A percentile compares a stretch with the other conserved stretches of the same genome.
Conservation (phyloP, 805 yeast genomes). For the Kazachstania viticola region DNA sequence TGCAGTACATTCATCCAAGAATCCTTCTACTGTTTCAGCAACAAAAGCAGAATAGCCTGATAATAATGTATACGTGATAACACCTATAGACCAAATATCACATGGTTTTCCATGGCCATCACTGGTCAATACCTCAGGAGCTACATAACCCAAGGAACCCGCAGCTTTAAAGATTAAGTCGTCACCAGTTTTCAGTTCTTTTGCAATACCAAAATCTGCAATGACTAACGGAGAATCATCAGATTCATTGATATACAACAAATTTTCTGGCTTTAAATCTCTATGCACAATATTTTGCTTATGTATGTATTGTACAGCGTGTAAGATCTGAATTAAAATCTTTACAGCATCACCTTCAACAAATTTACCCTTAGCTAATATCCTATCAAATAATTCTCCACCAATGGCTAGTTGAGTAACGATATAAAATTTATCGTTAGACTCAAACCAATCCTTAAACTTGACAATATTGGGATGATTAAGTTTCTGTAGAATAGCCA, state of each 20-base stretch:
- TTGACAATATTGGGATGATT: constrained; percentile 82
- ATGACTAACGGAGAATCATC: constrained; percentile 64
- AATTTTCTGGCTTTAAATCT: constrained; percentile 90
- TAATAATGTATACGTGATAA: constrained; percentile 76
- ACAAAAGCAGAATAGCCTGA: constrained; percentile 91
- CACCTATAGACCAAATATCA: constrained; percentile 94
- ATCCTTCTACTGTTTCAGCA: constrained; percentile 71
- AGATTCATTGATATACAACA: constrained; percentile 52
- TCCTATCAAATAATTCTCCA: constrained; percentile 88
- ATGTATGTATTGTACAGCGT: constrained; percentile 75
- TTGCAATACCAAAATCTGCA: constrained; percentile 96
- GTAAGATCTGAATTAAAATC: constrained; percentile 60
- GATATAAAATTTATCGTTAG: constrained; percentile 81
- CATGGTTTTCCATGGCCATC: constrained; percentile 91
- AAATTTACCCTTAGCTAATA: constrained; percentile 67
- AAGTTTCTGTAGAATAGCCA: constrained; percentile 53
- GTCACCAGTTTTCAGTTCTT: constrained; percentile 46
- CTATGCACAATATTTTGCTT: constrained; percentile 73
- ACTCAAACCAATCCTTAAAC: constrained; percentile 87
- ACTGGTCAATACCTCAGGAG: constrained; percentile 80
- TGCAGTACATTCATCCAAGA: constrained; percentile 62
- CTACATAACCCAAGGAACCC: constrained; percentile 93
- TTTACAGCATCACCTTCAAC: constrained; percentile 81
- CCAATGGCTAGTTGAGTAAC: constrained; percentile 94
- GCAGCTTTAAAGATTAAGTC: constrained; percentile 63